These are phyloP conservation scores for Agapanthus africanus DNA, from an alignment of 106 monocot species.

Conservation along the genomic window DNA sequence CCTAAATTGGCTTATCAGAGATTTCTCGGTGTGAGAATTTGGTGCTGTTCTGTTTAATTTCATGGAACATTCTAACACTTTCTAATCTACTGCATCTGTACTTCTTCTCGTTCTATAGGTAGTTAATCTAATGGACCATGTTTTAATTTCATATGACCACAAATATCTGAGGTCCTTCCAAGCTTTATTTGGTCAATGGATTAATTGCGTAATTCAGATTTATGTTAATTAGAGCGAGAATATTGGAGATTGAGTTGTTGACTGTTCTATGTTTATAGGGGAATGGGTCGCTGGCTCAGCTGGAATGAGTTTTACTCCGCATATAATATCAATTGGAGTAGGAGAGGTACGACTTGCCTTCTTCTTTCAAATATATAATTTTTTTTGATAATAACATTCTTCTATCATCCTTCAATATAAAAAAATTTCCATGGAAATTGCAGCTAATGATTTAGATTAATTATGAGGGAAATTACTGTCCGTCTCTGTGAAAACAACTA, in stretches of 20 bases:
- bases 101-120: background rate
- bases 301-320: slow-evolving; percentile 80
- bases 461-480: too few species aligned
- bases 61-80: background rate
- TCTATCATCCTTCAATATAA: too few species aligned
- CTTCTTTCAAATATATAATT: background rate
- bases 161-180: background rate
- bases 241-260: background rate
- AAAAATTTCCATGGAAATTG: too few species aligned
- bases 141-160: background rate
- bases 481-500: too few species aligned
- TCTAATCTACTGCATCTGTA: background rate
- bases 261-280: slow-evolving; percentile 26
- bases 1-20: background rate
- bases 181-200: background rate
- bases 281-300: slow-evolving; percentile 67
- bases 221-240: background rate
- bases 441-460: too few species aligned
- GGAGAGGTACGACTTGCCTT: slow-evolving; percentile 54
- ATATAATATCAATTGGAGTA: slow-evolving; percentile 51
- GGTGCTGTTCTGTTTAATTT: background rate
- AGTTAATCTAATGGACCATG: background rate
- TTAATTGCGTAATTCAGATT: too few species aligned
- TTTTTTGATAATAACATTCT: too few species aligned
- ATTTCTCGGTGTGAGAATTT: background rate